Conservation (phyloP, 2,329 filamentous ascomycete species). For the Aspergillus pseudoviridinutans region DNA sequence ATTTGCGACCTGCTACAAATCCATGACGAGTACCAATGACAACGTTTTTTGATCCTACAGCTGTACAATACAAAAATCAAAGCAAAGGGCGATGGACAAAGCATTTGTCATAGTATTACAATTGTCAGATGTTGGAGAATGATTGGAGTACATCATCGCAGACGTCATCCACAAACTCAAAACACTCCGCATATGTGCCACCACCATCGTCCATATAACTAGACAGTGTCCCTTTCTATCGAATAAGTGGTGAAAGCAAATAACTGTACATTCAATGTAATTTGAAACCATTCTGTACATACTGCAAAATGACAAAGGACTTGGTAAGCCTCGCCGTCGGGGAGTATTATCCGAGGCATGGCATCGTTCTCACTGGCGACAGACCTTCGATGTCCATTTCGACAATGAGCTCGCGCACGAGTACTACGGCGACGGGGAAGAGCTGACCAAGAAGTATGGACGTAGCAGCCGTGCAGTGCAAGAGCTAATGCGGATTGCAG, state of each 20-base stretch:
- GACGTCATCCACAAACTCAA: too few relatives aligned
- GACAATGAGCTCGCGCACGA: conserved; percentile 15
- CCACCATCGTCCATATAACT: not conserved
- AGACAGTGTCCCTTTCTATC: not conserved
- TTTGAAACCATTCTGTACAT: not conserved
- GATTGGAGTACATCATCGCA: too few relatives aligned
- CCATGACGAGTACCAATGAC: too few relatives aligned
- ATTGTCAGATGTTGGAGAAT: too few relatives aligned
- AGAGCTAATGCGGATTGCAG: not conserved
- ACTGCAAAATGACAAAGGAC: conserved; percentile 1
- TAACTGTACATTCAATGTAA: not conserved
- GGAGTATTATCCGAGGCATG: not conserved
- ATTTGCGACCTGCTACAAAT: too few relatives aligned
- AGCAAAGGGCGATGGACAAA: too few relatives aligned
- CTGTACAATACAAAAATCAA: too few relatives aligned
- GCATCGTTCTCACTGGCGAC: too few relatives aligned
- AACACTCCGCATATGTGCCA: too few relatives aligned
- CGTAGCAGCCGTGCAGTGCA: too few relatives aligned
- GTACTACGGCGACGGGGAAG: conserved; percentile 14
- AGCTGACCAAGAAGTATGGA: conserved; percentile 9
- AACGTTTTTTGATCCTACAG: too few relatives aligned
- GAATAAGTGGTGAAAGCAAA: not conserved
- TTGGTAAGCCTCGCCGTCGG: not conserved
- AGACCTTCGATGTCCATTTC: conserved; percentile 18
- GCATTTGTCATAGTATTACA: too few relatives aligned